These are phyloP conservation scores for Phialemonium atrogriseum DNA, from an alignment of 2,329 filamentous ascomycete species.

Conservation along the genomic window DNA sequence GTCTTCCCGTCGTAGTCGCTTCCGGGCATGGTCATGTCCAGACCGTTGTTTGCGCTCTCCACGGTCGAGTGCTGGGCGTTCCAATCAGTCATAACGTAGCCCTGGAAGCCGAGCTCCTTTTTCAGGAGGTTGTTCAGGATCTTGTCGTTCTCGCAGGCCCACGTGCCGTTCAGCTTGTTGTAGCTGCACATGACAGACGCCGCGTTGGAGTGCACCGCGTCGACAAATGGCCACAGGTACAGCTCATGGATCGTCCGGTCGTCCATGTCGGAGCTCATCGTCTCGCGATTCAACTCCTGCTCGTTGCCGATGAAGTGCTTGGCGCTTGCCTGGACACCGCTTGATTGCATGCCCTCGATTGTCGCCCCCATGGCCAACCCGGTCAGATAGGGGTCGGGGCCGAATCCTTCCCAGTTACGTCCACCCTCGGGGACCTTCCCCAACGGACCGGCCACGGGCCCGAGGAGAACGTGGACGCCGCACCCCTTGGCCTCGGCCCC, in stretches of 20 bases:
- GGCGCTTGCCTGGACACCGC: constrained; percentile 41
- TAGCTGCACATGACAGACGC: constrained; percentile 66
- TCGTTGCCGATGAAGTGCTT: constrained; percentile 63
- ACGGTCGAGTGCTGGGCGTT: constrained; percentile 66
- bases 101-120: constrained; percentile 67
- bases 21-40: constrained; percentile 81
- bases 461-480: constrained; percentile 67
- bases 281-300: constrained; percentile 52
- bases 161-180: constrained; percentile 62
- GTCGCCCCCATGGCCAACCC: constrained; percentile 56
- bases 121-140: constrained; percentile 57
- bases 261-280: constrained; percentile 48
- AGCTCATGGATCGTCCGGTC: constrained; percentile 62
- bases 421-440: constrained; percentile 67
- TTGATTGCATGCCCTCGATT: constrained; percentile 46
- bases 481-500: constrained; percentile 61
- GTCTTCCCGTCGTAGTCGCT: constrained; percentile 45
- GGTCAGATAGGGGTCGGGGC: constrained; percentile 66
- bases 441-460: constrained; percentile 67
- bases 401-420: constrained; percentile 79
- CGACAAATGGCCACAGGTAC: constrained; percentile 60
- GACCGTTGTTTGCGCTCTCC: constrained; percentile 54
- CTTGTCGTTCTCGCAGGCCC: constrained; percentile 56
- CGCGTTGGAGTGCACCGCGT: constrained; percentile 58
- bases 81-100: constrained; percentile 57